Conservation (phyloP, 2,329 filamentous ascomycete genomes). For the Mollisiaceae sp. region DNA sequence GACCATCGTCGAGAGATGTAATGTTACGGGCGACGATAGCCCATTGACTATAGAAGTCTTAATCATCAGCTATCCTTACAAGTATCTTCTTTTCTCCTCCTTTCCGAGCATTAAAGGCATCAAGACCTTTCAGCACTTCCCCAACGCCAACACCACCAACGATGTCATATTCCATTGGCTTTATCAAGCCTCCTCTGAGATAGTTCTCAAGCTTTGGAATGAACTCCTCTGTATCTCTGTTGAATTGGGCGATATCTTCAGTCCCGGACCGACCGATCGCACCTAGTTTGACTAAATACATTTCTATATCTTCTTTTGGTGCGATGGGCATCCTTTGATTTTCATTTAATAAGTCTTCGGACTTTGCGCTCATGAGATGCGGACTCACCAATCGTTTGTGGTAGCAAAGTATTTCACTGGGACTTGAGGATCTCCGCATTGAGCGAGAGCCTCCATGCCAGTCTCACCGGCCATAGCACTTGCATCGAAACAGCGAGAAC, state of each 20-base stretch:
- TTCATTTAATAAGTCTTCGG: conserved; percentile 3
- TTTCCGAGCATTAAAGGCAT: conserved; percentile 27
- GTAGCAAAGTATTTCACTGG: conserved; percentile 43
- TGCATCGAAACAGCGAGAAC: conserved; percentile 44
- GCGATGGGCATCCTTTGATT: conserved; percentile 28
- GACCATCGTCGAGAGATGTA: not conserved
- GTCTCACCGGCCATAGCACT: conserved; percentile 40
- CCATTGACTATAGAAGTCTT: not conserved
- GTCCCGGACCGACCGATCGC: conserved; percentile 31
- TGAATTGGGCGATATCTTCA: conserved; percentile 22
- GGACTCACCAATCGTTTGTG: conserved; percentile 44
- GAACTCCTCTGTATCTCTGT: conserved; percentile 26
- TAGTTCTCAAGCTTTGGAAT: conserved; percentile 32
- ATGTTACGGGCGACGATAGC: not conserved
- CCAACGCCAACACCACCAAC: conserved; percentile 31
- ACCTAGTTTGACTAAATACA: conserved; percentile 30
- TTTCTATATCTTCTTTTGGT: conserved; percentile 23
- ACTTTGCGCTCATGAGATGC: not conserved
- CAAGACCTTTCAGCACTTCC: conserved; percentile 28
- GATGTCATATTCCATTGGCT: conserved; percentile 34
- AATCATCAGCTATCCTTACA: conserved; percentile 27
- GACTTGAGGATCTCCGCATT: conserved; percentile 30
- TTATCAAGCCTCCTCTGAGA: conserved; percentile 27
- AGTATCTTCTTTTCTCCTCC: conserved; percentile 33
- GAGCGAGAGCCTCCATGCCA: conserved; percentile 42